These are phyloP conservation scores for Scheffersomyces insectosa DNA, from an alignment of 1,139 yeast species.

Conservation along the genomic window DNA sequence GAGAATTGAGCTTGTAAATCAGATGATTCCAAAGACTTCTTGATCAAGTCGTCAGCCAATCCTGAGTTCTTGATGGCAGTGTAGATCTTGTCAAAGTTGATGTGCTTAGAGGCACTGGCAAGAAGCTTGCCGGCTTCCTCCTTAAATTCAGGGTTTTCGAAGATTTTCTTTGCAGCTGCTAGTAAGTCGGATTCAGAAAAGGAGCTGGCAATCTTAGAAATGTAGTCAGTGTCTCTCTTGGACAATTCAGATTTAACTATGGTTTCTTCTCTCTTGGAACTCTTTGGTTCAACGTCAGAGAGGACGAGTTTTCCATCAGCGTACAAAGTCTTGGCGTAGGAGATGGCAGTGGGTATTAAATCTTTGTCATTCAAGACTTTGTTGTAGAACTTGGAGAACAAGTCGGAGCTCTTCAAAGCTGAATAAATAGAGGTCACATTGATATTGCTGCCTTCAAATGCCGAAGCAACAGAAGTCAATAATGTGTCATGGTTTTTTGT, in stretches of 20 bases:
- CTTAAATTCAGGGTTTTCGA: constrained; percentile 21
- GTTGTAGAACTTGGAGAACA: constrained; percentile 20
- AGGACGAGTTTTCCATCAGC: constrained; percentile 14
- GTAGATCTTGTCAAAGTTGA: constrained; percentile 23
- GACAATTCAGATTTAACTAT: constrained; percentile 6
- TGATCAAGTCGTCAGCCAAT: constrained; percentile 19
- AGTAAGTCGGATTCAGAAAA: constrained; percentile 26
- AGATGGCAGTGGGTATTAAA: constrained; percentile 17
- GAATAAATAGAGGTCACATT: constrained; percentile 17
- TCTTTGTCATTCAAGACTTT: constrained; percentile 25
- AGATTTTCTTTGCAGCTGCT: constrained; percentile 21
- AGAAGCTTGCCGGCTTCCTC: constrained; percentile 16
- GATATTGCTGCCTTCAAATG: constrained; percentile 18
- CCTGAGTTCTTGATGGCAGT: constrained; percentile 28
- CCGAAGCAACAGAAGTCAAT: constrained; percentile 12
- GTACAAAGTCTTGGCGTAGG: constrained; percentile 19
- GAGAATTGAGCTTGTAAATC: constrained; percentile 15
- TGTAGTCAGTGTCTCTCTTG: constrained; percentile 22
- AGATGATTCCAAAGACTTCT: constrained; percentile 16
- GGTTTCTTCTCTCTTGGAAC: constrained; percentile 2
- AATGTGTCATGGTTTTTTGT: constrained; percentile 15
- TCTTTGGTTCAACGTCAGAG: constrained; percentile 1
- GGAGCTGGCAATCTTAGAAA: constrained; percentile 20
- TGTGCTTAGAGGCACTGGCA: constrained; percentile 18
- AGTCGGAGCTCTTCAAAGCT: constrained; percentile 19